Evolutionary conservation across 2,329 filamentous ascomycete species (phyloP).

Genomic region (Fusarium sp.): DNA sequence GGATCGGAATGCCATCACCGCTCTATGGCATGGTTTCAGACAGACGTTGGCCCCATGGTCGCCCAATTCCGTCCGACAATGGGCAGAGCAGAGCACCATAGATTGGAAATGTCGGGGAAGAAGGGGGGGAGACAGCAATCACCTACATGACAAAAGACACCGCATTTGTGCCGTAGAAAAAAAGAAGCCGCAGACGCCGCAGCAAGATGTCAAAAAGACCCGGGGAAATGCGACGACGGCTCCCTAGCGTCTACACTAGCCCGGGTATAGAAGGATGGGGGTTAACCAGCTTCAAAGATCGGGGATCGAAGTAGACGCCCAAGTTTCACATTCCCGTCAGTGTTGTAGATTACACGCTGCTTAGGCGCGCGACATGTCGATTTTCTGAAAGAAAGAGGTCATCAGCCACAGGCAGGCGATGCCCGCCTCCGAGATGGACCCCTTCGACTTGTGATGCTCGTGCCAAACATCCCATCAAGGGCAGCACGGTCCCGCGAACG

Average conservation of each 20-base stretch:
- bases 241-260: not conserved
- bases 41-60: slow-evolving; percentile 13
- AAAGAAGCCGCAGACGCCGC: slow-evolving; percentile 15
- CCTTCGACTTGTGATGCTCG: slow-evolving; percentile 9
- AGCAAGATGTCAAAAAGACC: slow-evolving; percentile 9
- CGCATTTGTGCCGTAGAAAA: slow-evolving; percentile 1
- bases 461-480: slow-evolving; percentile 28
- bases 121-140: not conserved
- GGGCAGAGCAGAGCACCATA: slow-evolving; percentile 13
- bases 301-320: not conserved
- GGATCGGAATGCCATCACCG: slow-evolving; percentile 5
- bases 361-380: not conserved
- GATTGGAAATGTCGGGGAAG: not conserved
- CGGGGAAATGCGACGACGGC: slow-evolving; percentile 6
- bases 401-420: slow-evolving; percentile 18
- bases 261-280: not conserved
- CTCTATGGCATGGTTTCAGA: slow-evolving; percentile 15
- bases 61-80: slow-evolving; percentile 32
- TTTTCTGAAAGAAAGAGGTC: not conserved
- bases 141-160: not conserved
- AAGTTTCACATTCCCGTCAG: not conserved
- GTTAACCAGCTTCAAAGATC: not conserved
- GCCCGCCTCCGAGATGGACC: slow-evolving; percentile 15
- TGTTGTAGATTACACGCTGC: slow-evolving; percentile 4
- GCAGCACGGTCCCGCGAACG: slow-evolving; percentile 23